Percentiles rank a stretch among this genome's conserved stretches.
phyloP scores from a whole-genome alignment of 1,139 yeast genomes.

The Zygosaccharomyces sapae region DNA sequence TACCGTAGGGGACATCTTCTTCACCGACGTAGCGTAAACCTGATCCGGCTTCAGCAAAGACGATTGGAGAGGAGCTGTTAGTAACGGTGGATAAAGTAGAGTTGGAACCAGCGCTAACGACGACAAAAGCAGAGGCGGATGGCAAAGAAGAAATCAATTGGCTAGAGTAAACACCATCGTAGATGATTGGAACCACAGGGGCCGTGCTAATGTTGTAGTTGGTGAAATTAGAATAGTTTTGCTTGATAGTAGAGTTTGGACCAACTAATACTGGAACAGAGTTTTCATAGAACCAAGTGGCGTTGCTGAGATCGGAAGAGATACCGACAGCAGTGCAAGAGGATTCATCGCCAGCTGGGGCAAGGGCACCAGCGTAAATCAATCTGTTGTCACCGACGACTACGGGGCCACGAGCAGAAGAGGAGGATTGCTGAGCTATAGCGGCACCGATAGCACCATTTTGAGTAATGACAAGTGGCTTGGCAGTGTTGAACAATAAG shows the following conservation, averaged over 20 bases:
- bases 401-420: conserved; percentile 29
- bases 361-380: conserved; percentile 32
- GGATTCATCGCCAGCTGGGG: conserved; percentile 21
- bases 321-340: conserved; percentile 29
- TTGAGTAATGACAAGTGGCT: conserved; percentile 29
- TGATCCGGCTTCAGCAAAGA: conserved; percentile 23
- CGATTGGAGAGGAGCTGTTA: conserved; percentile 23
- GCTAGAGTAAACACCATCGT: conserved; percentile 28
- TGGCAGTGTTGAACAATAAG: conserved; percentile 25
- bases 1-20: conserved; percentile 27
- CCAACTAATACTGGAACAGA: conserved; percentile 23
- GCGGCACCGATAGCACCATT: conserved; percentile 24
- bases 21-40: conserved; percentile 17
- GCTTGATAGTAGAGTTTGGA: conserved; percentile 24
- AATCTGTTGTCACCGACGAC: conserved; percentile 23
- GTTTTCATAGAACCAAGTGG: conserved; percentile 29
- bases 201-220: conserved; percentile 14
- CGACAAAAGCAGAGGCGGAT: conserved; percentile 27
- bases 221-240: conserved; percentile 26
- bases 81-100: conserved; percentile 20
- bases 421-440: conserved; percentile 26
- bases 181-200: conserved; percentile 30
- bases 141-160: conserved; percentile 19
- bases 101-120: conserved; percentile 25
- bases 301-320: conserved; percentile 15